Evolutionary conservation across 2,329 filamentous ascomycete genomes (phyloP), one percentile per base, ranked within the genome.

Genomic region (Macrophomina pseudophaseolina): DNA sequence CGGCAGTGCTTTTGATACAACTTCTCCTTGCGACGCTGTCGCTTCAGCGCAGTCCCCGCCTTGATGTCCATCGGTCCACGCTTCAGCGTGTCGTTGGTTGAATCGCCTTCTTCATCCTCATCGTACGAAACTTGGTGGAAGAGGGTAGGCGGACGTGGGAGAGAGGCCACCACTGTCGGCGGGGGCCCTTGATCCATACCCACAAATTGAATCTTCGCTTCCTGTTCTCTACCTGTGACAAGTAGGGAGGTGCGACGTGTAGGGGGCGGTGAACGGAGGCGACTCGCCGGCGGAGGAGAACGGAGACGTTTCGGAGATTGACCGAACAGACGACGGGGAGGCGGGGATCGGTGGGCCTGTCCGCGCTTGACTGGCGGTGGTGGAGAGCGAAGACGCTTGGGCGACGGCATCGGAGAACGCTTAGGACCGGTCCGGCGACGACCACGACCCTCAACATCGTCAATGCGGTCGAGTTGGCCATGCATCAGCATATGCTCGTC

Each of bases 1-100:
- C 93, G 90, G 81, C 92, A 96, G 75, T 94, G 91, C 78, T 97
- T 95, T 73, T 94, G 90, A 76, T 92, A 90, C 74, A 93, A 91
- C 80, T 97, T 97, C 80, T 98, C 94, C 81, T 91, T 93, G 72
- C 95, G 91, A 70, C 95, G 90, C 81, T 95, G 92, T 32, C 94
- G 90, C 82, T 97, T 98, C 80, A 92, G 90, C 82, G 99, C 95
- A 1, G 99, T 86, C 8, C 95, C 95, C 28, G 78, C 72, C 78
- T 97, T 97, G 79, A 97, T 99, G 79, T 98, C 95, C 71, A 99
- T 96, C 42, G 95, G 94, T n/a, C 93, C 93, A 69, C 95, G 91
- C 9, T 92, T 87, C 70, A 95, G 93, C 49, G 88, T 81, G 44
- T 79, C 78, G 5, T 75, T 75, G n/a, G 75, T 73, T 11, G 74